These are phyloP conservation scores for Aspergillus sclerotioniger DNA, from an alignment of 495 filamentous ascomycete genomes.

Conservation along the genomic window DNA sequence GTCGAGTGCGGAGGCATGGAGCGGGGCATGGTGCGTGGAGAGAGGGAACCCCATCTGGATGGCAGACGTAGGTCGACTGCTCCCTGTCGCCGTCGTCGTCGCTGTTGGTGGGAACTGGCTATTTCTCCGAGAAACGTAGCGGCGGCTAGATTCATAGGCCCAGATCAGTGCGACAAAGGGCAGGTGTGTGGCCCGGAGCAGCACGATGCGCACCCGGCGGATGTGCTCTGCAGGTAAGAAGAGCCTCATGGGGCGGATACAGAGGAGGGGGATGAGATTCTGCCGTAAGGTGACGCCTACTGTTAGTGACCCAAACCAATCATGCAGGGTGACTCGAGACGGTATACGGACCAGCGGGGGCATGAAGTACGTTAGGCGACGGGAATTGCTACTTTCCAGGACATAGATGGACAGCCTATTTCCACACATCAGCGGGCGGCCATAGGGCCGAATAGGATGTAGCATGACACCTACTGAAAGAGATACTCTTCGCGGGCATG, in stretches of 20 bases:
- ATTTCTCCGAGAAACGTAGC: constrained; percentile 24
- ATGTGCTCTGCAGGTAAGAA: constrained; percentile 70
- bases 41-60: constrained; percentile 28
- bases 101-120: constrained; percentile 26
- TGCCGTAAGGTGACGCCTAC: constrained; percentile 36
- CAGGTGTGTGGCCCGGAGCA: constrained; percentile 70
- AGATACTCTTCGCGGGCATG: constrained; percentile 74
- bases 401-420: constrained; percentile 64
- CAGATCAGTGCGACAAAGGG: constrained; percentile 63
- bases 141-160: constrained; percentile 53
- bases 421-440: constrained; percentile 14
- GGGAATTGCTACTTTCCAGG: constrained; percentile 70
- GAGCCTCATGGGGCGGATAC: constrained; percentile 80
- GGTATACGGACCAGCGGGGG: constrained; percentile 52
- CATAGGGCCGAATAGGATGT: not conserved
- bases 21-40: constrained; percentile 32
- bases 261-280: constrained; percentile 81
- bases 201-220: constrained; percentile 69
- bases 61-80: constrained; percentile 25
- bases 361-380: constrained; percentile 79
- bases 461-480: constrained; percentile 62
- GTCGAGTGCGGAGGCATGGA: constrained; percentile 28
- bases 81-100: constrained; percentile 18
- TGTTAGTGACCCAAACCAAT: constrained; percentile 14
- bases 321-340: constrained; percentile 11